Evolutionary conservation across 176 grass and related monocot genomes (phyloP).

Genomic region (Poa annua): DNA sequence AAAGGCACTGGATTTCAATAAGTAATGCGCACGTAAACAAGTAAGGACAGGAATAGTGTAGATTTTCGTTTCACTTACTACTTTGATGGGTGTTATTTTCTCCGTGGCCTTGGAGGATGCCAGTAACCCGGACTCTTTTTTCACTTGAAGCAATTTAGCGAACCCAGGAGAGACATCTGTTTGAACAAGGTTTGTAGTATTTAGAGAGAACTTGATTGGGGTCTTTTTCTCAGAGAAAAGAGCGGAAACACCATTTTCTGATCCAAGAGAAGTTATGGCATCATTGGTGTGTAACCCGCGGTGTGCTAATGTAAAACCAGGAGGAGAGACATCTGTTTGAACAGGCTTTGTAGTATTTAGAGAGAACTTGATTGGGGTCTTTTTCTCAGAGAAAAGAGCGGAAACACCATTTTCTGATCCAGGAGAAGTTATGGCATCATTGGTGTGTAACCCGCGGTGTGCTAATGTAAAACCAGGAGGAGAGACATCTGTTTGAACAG

Average conservation of each 20-base stretch:
- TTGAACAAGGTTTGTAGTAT: slow-evolving; percentile 25
- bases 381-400: slow-evolving; percentile 34
- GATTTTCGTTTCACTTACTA: slow-evolving; percentile 26
- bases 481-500: slow-evolving; percentile 14
- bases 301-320: slow-evolving; percentile 48
- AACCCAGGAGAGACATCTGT: slow-evolving; percentile 41
- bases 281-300: not conserved
- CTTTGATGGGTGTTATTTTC: not conserved
- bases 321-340: slow-evolving; percentile 29
- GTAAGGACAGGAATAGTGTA: not conserved
- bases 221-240: slow-evolving; percentile 36
- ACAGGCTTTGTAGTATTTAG: slow-evolving; percentile 36
- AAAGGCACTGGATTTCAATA: slow-evolving; percentile 1
- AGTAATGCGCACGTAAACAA: slow-evolving; percentile 19
- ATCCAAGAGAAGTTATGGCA: slow-evolving; percentile 7
- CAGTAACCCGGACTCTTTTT: slow-evolving; percentile 19
- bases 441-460: not conserved
- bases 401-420: slow-evolving; percentile 38
- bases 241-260: slow-evolving; percentile 37
- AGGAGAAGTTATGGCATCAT: slow-evolving; percentile 4
- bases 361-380: slow-evolving; percentile 43
- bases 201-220: slow-evolving; percentile 48
- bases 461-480: slow-evolving; percentile 51
- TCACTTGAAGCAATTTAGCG: slow-evolving; percentile 27
- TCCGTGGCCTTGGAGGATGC: not conserved